Conservation (phyloP, 1,284 basidiomycete genomes). For the Omphalotus olearius region DNA sequence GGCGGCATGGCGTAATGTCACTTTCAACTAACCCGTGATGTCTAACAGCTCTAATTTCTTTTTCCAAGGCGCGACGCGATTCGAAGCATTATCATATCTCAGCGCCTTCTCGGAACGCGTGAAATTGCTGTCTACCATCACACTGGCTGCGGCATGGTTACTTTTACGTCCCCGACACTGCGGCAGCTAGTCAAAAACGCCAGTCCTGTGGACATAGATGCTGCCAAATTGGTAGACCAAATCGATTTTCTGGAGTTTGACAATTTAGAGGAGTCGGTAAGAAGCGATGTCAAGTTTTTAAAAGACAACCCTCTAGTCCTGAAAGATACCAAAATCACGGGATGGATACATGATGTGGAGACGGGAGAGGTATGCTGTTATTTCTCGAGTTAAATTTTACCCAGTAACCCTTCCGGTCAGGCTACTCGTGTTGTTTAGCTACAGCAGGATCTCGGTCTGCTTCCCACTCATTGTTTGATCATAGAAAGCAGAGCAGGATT, state of each 20-base stretch:
- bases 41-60: background rate
- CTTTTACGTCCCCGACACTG: slow-evolving; percentile 48
- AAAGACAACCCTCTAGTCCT: slow-evolving; percentile 51
- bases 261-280: slow-evolving; percentile 50
- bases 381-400: background rate
- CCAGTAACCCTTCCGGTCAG: background rate
- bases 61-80: slow-evolving; percentile 39
- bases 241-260: slow-evolving; percentile 59
- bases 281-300: slow-evolving; percentile 53
- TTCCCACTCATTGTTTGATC: background rate
- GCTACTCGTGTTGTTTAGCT: background rate
- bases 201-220: slow-evolving; percentile 30
- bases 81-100: slow-evolving; percentile 63
- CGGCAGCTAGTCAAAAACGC: slow-evolving; percentile 45
- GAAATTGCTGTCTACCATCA: slow-evolving; percentile 66
- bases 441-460: background rate
- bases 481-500: background rate
- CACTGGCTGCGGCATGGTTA: slow-evolving; percentile 66
- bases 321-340: slow-evolving; percentile 50
- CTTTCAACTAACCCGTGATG: background rate
- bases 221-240: slow-evolving; percentile 37
- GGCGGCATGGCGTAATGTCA: slow-evolving; percentile 51
- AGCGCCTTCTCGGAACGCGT: slow-evolving; percentile 63
- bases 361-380: slow-evolving; percentile 46
- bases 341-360: slow-evolving; percentile 64